Conservation (phyloP, 2,329 filamentous ascomycete species). For the Plenodomus tracheiphilus region DNA sequence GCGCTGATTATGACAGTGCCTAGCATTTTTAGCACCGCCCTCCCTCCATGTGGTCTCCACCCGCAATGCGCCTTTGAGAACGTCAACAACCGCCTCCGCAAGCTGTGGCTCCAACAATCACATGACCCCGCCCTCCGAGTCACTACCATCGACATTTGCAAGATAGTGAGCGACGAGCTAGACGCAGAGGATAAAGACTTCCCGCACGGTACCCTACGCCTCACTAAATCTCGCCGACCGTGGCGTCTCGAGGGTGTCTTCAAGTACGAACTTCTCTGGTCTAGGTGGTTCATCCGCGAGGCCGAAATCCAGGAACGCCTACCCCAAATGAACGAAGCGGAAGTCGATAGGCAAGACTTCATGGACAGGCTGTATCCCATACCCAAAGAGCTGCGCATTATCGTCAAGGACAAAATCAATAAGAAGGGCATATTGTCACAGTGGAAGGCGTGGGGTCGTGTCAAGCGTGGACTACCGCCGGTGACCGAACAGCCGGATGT, state of each 20-base stretch:
- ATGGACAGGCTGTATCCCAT: constrained; percentile 10
- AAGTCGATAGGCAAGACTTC: constrained; percentile 12
- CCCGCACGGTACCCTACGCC: constrained; percentile 1
- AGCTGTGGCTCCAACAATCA: constrained; percentile 15
- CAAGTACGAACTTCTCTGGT: constrained; percentile 26
- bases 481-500: neutral
- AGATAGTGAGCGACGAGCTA: constrained; percentile 8
- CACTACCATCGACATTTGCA: constrained; percentile 8
- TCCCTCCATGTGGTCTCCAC: constrained; percentile 26
- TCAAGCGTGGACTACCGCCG: constrained; percentile 11
- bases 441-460: constrained; percentile 27
- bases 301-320: constrained; percentile 8
- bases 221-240: constrained; percentile 13
- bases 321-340: constrained; percentile 12
- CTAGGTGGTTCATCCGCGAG: constrained; percentile 29
- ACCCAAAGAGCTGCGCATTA: constrained; percentile 15
- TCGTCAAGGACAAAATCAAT: neutral
- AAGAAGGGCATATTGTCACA: constrained; percentile 6
- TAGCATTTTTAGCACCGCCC: constrained; percentile 22
- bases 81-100: constrained; percentile 19
- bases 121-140: constrained; percentile 1
- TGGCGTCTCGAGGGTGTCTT: constrained; percentile 29
- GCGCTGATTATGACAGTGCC: constrained; percentile 23
- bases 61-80: constrained; percentile 33
- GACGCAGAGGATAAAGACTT: constrained; percentile 8